Evolutionary conservation across 2,329 filamentous ascomycete genomes (phyloP), one percentile per base, ranked within the genome.

Genomic region (Chaetomium strumarium): DNA sequence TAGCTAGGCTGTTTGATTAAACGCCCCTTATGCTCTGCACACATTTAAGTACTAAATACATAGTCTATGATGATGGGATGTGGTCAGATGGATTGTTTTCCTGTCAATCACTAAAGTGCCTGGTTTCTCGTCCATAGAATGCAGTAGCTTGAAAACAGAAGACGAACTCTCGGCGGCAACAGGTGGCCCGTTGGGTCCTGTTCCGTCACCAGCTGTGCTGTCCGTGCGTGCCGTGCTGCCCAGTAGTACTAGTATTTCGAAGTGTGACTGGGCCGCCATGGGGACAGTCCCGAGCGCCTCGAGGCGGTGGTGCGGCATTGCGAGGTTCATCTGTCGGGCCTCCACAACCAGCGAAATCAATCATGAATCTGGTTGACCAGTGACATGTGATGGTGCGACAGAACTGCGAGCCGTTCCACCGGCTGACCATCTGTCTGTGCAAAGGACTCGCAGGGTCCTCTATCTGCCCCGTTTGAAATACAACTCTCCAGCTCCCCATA

Each of bases 301-400:
- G 46, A 31, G n/a, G 42, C 49, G 31, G 44, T 49, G 53, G 53
- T 52, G 57, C 57, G 50, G 55, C 55, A 50, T 47, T 53, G 48
- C 47, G 17, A 49, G 55, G 51, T 56, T 53, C 55, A 53, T 48
- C 57, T 33, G 45, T 40, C 52, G 43, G 51, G 19, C 34, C 34
- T 42, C 42, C 38, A 10, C 46, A 51, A 41, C 44, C 57, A 55
- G 47, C 42, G 50, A 47, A 54, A 34, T 46, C 40, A 39, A 38
- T 14, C 34, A 46, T 38, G 34, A 13, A 16, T 11, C 36, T 48
- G 47, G 48, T 44, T 47, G 39, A 46, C 51, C 53, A 51, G 49
- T 50, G 31, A 16, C 46, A 46, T 29, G 42, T 38, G 40, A 42
- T 50, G 45, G 49, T 49, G 49, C 43, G 54, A 51, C 51, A 42